Percentiles rank a stretch among this genome's conserved stretches.
These are phyloP conservation scores for Zygosaccharomyces siamensis DNA, from an alignment of 805 yeast species.

Conservation along the genomic window DNA sequence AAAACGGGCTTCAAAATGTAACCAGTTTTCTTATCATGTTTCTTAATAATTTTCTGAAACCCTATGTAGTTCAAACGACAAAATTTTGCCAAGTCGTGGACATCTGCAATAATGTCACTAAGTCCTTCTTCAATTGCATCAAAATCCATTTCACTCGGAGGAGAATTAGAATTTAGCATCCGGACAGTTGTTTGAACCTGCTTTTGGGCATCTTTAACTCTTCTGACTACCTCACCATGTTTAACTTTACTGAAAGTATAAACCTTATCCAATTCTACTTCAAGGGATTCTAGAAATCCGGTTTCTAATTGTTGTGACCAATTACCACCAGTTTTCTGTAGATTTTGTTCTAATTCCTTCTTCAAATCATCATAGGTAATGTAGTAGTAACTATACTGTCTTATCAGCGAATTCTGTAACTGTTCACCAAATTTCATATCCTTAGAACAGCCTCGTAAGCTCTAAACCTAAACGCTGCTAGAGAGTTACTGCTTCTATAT, in stretches of 20 bases:
- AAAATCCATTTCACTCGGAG: conserved; percentile 61
- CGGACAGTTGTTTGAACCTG: conserved; percentile 64
- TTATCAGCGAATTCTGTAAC: conserved; percentile 79
- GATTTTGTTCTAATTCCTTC: conserved; percentile 66
- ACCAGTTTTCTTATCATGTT: conserved; percentile 87
- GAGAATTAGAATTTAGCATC: conserved; percentile 45
- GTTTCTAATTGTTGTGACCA: conserved; percentile 85
- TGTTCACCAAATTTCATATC: conserved; percentile 95
- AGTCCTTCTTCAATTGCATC: conserved; percentile 71
- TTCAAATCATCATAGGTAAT: conserved; percentile 89
- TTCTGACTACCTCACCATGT: conserved; percentile 75
- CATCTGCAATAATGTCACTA: conserved; percentile 90
- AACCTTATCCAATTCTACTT: conserved; percentile 85
- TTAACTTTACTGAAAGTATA: conserved; percentile 87
- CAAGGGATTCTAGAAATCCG: conserved; percentile 67
- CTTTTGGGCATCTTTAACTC: conserved; percentile 76
- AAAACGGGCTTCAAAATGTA: conserved; percentile 85
- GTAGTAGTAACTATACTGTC: conserved; percentile 87
- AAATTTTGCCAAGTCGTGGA: conserved; percentile 92
- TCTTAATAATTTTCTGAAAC: conserved; percentile 91
- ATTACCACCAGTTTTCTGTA: conserved; percentile 45
- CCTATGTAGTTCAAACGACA: conserved; percentile 94
- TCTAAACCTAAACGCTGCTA: background rate
- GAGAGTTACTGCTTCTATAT: background rate
- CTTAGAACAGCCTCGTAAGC: background rate